Conservation (phyloP, 169 alveolate genomes). For the Cryptosporidium bovis region DNA sequence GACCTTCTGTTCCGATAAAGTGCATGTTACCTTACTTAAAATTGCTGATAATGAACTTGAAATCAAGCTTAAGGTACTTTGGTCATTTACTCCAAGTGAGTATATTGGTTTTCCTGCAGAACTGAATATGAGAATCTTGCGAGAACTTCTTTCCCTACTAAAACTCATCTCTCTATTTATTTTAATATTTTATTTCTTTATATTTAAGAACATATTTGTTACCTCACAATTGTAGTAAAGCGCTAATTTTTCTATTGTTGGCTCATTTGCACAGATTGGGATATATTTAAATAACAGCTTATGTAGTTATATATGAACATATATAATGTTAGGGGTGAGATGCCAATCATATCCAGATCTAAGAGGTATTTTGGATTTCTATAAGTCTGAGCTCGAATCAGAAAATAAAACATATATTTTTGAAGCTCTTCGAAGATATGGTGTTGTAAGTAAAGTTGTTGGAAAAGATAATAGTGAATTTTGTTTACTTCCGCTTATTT, state of each 20-base stretch:
- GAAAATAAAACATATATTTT: constrained; percentile 36
- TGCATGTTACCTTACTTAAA: constrained; percentile 33
- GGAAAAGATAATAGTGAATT: constrained; percentile 47
- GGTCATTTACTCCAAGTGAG: constrained; percentile 36
- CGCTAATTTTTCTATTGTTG: not conserved
- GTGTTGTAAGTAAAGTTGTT: constrained; percentile 72
- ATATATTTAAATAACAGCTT: not conserved
- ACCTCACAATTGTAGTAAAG: not conserved
- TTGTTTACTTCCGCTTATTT: constrained; percentile 45
- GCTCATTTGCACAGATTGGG: not conserved
- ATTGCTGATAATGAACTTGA: constrained; percentile 54
- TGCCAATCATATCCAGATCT: constrained; percentile 30
- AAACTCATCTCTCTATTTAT: not conserved
- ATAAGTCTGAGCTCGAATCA: constrained; percentile 64
- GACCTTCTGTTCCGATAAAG: constrained; percentile 3
- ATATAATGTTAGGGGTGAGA: constrained; percentile 36
- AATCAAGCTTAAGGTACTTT: not conserved
- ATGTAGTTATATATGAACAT: not conserved
- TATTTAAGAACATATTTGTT: too few relatives aligned
- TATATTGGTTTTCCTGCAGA: constrained; percentile 73
- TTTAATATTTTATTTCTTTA: not conserved
- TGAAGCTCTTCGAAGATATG: constrained; percentile 65
- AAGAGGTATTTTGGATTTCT: constrained; percentile 57
- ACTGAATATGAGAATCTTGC: constrained; percentile 29
- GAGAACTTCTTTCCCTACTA: not conserved